Conservation (phyloP, 2,329 filamentous ascomycete species). For the Fusarium poae region DNA sequence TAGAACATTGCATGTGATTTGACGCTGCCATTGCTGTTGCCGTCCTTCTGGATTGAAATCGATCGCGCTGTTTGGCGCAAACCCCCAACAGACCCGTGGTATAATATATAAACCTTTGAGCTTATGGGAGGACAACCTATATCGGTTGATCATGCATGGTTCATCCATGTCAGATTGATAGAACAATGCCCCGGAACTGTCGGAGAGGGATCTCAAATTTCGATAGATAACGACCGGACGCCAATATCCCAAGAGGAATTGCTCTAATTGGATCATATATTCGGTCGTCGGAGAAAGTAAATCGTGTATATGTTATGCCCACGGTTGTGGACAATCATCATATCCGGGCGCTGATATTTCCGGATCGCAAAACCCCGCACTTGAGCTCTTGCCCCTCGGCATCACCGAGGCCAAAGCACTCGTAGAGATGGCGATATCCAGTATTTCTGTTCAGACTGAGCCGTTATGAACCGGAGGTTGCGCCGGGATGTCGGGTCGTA, state of each 20-base stretch:
- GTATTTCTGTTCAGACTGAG: constrained; percentile 3
- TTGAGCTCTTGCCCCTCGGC: constrained; percentile 26
- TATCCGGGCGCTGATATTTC: constrained; percentile 8
- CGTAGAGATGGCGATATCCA: not conserved
- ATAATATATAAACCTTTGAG: not conserved
- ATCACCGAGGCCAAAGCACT: constrained; percentile 13
- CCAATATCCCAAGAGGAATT: not conserved
- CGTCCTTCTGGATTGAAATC: not conserved
- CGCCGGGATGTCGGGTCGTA: constrained; percentile 44
- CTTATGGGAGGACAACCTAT: not conserved
- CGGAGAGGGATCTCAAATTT: not conserved
- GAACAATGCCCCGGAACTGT: not conserved
- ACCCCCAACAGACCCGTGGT: not conserved
- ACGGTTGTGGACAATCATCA: constrained; percentile 3
- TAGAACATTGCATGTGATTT: constrained; percentile 1
- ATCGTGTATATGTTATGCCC: constrained; percentile 1
- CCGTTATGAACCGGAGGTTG: constrained; percentile 20
- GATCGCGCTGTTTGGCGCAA: not conserved
- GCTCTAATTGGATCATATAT: not conserved
- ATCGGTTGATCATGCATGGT: not conserved
- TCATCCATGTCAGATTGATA: not conserved
- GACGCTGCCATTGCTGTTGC: constrained; percentile 10
- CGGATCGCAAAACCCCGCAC: constrained; percentile 36
- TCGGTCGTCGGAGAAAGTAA: not conserved
- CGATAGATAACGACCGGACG: not conserved